Percentiles rank a stretch among this genome's conserved stretches.
Evolutionary conservation across 306 rosid genomes (phyloP).

Genomic region (Vigna radiata): DNA sequence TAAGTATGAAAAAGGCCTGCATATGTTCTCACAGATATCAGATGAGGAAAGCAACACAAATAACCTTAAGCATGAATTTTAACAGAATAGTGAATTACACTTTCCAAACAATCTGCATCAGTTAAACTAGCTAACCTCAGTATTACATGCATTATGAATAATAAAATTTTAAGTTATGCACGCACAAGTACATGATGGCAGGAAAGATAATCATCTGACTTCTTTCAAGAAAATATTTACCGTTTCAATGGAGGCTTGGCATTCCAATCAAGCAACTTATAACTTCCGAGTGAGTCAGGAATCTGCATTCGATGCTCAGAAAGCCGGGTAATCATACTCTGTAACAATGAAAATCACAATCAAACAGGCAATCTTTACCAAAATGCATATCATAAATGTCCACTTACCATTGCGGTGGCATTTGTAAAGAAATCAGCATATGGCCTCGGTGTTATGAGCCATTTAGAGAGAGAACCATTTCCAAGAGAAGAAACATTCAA

Average conservation of each 20-base stretch:
- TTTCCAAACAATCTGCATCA: conserved; percentile 11
- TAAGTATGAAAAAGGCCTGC: background rate
- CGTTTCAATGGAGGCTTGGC: conserved; percentile 59
- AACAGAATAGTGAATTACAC: conserved; percentile 13
- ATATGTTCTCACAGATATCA: background rate
- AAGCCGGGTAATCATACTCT: conserved; percentile 74
- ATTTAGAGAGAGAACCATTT: conserved; percentile 66
- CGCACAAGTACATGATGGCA: conserved; percentile 29
- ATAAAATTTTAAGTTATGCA: conserved; percentile 28
- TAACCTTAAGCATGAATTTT: background rate
- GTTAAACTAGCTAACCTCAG: conserved; percentile 25
- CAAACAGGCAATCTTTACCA: conserved; percentile 40
- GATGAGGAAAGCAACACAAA: background rate
- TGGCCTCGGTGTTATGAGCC: conserved; percentile 70
- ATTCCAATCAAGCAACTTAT: conserved; percentile 72
- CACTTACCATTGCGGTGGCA: conserved; percentile 71
- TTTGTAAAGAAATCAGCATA: conserved; percentile 68
- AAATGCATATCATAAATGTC: conserved; percentile 44
- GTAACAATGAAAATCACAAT: conserved; percentile 45
- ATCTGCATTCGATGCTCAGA: conserved; percentile 73
- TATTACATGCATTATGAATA: conserved; percentile 30
- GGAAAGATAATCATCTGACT: background rate
- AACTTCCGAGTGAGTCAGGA: conserved; percentile 74
- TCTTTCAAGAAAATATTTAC: conserved; percentile 49
- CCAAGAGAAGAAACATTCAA: conserved; percentile 61